Base-by-base conservation (phyloP, 2,329 filamentous ascomycete species). In the Cladosporium velox region DNA sequence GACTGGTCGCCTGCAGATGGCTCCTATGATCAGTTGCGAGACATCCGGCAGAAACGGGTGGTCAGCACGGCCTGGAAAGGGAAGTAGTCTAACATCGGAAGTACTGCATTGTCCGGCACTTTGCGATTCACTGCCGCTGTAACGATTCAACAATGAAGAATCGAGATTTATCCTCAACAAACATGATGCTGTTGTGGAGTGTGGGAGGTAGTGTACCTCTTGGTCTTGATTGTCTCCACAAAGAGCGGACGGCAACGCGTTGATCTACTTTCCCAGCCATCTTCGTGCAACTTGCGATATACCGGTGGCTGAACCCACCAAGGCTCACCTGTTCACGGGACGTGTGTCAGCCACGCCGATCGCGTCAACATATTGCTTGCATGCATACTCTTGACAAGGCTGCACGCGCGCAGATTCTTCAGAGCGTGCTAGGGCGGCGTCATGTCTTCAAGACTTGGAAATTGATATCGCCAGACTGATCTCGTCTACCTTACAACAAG, bases 271-370 rank as follows among this genome's bases (percentile, higher is more conserved):
- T 11, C 41, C 41, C n/a, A 47, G 41, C 41, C 41, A 47, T 47
- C 41, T 47, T 47, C 41, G n/a, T 24, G 41, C 41, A 47, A 30
- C 30, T 32, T 54, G 51, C 26, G 8, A 32, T 55, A 34, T 55
- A 32, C n/a, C 15, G 52, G 52, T 55, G 52, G 52, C 52, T 55
- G 52, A 34, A 55, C 49, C 52, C 28, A n/a, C 32, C 32, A 30
- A 30, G 52, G 41, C 41, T 21, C 41, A 47, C 41, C 41, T 32
- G 28, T 34, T 30, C 6, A 55, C 24, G 28, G 52, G 21, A 34
- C 4, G 51, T 34, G 15, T 57, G 32, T 55, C 61, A 64, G 61
- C 61, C 61, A 57, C 61, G 26, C 35, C 55, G 21, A 64, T 64
- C 35, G 11, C 21, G 35, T 32, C 18, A 26, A 49, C 24, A 61